Evolutionary conservation across 1,284 basidiomycete genomes (phyloP).

Genomic region (Abortiporus biennis): DNA sequence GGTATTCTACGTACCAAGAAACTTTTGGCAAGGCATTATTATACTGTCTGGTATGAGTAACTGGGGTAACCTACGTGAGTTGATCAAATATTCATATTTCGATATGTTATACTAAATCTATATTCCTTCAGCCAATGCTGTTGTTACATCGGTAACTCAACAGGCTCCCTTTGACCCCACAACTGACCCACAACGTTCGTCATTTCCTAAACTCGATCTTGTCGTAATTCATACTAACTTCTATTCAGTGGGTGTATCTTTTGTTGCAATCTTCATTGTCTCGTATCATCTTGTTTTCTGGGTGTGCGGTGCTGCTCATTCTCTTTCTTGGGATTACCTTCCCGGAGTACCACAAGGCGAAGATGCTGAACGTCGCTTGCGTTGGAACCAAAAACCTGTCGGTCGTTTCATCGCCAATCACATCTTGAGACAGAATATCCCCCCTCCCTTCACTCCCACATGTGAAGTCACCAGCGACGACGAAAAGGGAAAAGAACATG

Average conservation of each 20-base stretch:
- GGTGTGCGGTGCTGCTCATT: slow-evolving; percentile 31
- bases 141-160: slow-evolving; percentile 40
- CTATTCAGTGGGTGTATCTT: slow-evolving; percentile 31
- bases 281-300: slow-evolving; percentile 33
- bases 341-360: slow-evolving; percentile 28
- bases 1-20: slow-evolving; percentile 32
- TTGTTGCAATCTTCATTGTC: slow-evolving; percentile 35
- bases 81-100: neutral
- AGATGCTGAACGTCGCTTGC: slow-evolving; percentile 1
- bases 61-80: slow-evolving; percentile 39
- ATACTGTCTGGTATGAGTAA: slow-evolving; percentile 37
- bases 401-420: slow-evolving; percentile 2
- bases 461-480: neutral
- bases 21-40: slow-evolving; percentile 36
- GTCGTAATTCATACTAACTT: slow-evolving; percentile 13
- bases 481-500: neutral
- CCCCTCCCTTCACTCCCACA: neutral
- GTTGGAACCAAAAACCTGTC: slow-evolving; percentile 8
- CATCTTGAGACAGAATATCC: slow-evolving; percentile 1
- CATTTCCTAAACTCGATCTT: too few relatives aligned
- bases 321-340: slow-evolving; percentile 33
- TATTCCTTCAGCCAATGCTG: slow-evolving; percentile 32
- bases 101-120: neutral
- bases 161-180: slow-evolving; percentile 37
- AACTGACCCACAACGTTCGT: slow-evolving; percentile 36